Conservation (phyloP, 192 early-diverging fungal genomes). For the Martensiomyces pterosporus region DNA sequence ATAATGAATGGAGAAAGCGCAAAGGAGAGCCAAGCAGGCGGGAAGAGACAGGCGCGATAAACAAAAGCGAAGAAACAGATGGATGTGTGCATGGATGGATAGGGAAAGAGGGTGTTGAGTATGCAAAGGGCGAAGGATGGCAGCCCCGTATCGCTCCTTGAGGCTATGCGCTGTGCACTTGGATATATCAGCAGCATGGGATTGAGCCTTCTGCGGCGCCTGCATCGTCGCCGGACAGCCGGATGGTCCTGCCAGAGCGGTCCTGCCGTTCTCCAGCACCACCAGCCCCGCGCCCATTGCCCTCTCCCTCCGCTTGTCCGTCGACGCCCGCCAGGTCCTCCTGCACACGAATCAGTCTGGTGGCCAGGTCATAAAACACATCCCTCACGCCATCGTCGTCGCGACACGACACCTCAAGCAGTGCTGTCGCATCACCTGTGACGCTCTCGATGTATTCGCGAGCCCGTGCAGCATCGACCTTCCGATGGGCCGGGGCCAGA, state of each 20-base stretch:
- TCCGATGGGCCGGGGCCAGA: conserved; percentile 55
- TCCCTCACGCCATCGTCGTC: conserved; percentile 61
- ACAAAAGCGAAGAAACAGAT: no score
- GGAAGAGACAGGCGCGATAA: no score
- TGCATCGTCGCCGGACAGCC: conserved; percentile 15
- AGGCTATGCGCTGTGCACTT: no score
- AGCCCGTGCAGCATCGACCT: conserved; percentile 55
- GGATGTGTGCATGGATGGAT: no score
- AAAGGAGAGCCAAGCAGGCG: no score
- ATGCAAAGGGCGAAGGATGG: no score
- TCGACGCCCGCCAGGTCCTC: conserved; percentile 6
- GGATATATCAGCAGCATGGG: conserved; percentile 30
- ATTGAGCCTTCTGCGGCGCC: conserved; percentile 2
- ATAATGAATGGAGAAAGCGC: no score
- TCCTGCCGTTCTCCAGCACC: conserved; percentile 18
- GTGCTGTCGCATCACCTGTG: conserved; percentile 57
- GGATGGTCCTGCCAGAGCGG: conserved; percentile 20
- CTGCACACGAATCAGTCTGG: conserved; percentile 28
- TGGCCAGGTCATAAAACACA: conserved; percentile 44
- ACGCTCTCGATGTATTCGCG: conserved; percentile 59
- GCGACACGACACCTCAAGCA: conserved; percentile 69
- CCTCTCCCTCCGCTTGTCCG: conserved; percentile 5
- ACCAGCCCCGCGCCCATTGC: conserved; percentile 4
- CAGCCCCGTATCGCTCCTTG: no score
- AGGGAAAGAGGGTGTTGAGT: no score